Base-by-base conservation (phyloP, 1,139 yeast genomes). In the Hemisphaericaspora xylanilytica region DNA sequence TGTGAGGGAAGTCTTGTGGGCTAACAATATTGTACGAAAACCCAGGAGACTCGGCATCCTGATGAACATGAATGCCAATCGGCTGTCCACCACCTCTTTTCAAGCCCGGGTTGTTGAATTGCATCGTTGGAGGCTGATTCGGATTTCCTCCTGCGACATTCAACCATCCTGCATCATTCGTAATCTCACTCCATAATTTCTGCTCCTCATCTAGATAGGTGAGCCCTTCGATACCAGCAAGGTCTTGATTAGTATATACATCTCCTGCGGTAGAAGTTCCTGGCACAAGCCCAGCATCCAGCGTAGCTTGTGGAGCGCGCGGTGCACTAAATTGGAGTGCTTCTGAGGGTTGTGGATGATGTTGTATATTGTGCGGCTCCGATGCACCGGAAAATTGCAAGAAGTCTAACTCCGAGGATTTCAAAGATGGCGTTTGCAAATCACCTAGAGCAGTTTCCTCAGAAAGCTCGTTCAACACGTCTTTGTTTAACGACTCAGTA, bases 131-230 rank as follows among this genome's bases (percentile, higher is more conserved):
- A 6, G 32, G 37, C 15, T 28, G 32, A 14, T 34, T 34, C 9
- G 37, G 37, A 24, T 34, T 34, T 6, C 37, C 37, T 7, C 37
- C 37, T 7, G 40, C 41, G 2, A 49, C 49, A 37, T 49, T 46
- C 22, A 83, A 59, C 92, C 92, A 84, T 55, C 73, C 84, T 11
- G 94, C 88, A 55, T 79, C 88, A 55, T 74, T 74, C 2, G 87
- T 78, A 45, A 85, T 79, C 51, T 83, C 87, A 55, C 79, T 78
- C 90, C 94, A 81, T 38, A 87, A 59, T 50, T 83, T 75, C 49
- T 78, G 75, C 51, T 84, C 88, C 38, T 70, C 75, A 35, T 66
- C 70, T 25, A 67, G 51, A 41, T 66, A 67, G 0, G 74, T 64
- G 29, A 69, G 56, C 4, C 75, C 76, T 50, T 70, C 77, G 28